phyloP scores from a whole-genome alignment of 306 rosid genomes.

The Cyamopsis tetragonoloba region DNA sequence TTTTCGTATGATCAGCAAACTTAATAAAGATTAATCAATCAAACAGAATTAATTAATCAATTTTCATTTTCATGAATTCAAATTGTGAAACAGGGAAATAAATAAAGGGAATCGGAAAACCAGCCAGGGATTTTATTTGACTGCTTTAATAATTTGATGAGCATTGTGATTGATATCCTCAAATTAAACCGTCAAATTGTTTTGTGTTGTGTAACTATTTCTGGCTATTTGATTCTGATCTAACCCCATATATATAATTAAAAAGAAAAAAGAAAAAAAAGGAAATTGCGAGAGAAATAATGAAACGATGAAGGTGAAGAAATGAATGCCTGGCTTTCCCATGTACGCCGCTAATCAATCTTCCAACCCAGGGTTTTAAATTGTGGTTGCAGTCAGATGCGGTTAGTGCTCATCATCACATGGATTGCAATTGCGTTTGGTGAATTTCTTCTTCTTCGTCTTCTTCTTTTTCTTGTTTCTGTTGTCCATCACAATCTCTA shows the following conservation, averaged over 20 bases:
- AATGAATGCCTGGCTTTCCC: conserved; percentile 98
- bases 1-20: background rate
- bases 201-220: conserved; percentile 9
- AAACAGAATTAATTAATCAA: background rate
- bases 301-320: conserved; percentile 30
- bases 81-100: background rate
- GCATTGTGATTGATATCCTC: conserved; percentile 26
- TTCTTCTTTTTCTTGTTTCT: conserved; percentile 35
- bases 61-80: background rate
- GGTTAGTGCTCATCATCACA: no score
- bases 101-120: conserved; percentile 41
- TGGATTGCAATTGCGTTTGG: conserved; percentile 2
- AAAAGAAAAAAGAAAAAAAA: background rate
- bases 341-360: conserved; percentile 74
- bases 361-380: no score
- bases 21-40: background rate
- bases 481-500: no score
- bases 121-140: conserved; percentile 52
- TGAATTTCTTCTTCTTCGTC: background rate
- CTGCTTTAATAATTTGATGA: conserved; percentile 22
- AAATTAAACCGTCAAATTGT: conserved; percentile 19
- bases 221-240: conserved; percentile 11
- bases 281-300: background rate
- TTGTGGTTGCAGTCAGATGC: no score
- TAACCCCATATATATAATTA: conserved; percentile 1